Base-by-base conservation (phyloP, 202 grass and related monocot species). In the Dendrocalamus latiflorus region DNA sequence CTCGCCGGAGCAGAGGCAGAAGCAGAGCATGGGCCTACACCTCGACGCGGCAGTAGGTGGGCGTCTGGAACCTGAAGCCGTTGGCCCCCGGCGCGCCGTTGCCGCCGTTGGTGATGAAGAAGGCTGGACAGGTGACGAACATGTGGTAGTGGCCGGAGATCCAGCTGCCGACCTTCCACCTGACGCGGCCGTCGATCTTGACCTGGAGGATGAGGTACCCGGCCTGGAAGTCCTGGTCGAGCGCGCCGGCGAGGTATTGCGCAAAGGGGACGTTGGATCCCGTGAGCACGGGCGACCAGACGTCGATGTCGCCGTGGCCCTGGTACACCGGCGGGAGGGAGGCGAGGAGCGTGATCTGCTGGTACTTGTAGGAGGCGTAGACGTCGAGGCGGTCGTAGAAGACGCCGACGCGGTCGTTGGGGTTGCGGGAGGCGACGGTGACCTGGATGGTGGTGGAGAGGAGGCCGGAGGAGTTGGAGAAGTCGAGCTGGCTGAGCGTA, bases 161-260 rank as follows among this genome's bases (percentile, higher is more conserved):
- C n/a, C n/a, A n/a, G n/a, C n/a, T n/a, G 0, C 95, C 95, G 13
- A 97, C 92, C 82, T 91, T 97, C 92, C 92, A 97, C 7, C 95
- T 33, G 57, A 97, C 86, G 1, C 88, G 67, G 2, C 90, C 92
- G 18, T 94, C 92, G 9, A 97, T 62, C 88, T 86, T 94, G 10
- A 97, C 76, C 83, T 86, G 49, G 47, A 94, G 50, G 4, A 89
- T 20, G 4, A 97, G 49, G 82, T 70, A 78, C 6, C 88, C 86
- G 5, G 51, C 47, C 8, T 83, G 62, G 20, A 82, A 8, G n/a
- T 98, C 92, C 49, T 81, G 43, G 6, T 13, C 33, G 13, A 98
- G 20, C 2, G 79, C 39, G 43, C 66, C 55, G 37, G 82, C 85
- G 39, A 98, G 81, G 82, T 83, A 93, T 1, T 90, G 90, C 33